Percentiles rank a stretch among this genome's conserved stretches.
Evolutionary conservation across 176 grass and related monocot species (phyloP).

Genomic region (Tillandsia fasciculata): DNA sequence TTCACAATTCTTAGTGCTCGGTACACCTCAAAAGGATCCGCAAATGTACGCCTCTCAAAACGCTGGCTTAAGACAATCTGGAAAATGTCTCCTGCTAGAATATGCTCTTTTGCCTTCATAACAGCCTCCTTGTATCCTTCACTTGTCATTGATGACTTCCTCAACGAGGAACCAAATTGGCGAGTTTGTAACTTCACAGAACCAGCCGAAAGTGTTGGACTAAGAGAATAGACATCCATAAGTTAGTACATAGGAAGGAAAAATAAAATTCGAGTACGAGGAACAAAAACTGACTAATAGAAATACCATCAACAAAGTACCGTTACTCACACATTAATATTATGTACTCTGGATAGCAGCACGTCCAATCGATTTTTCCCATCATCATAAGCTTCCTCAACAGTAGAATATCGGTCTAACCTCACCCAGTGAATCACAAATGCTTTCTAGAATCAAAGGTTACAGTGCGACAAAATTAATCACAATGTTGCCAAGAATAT

Average conservation of each 20-base stretch:
- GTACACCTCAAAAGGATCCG: slow-evolving; percentile 74
- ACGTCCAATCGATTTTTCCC: slow-evolving; percentile 41
- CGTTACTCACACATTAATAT: slow-evolving; percentile 61
- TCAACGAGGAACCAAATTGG: slow-evolving; percentile 54
- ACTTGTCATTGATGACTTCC: slow-evolving; percentile 73
- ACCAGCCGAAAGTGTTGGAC: slow-evolving; percentile 55
- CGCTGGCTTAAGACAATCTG: slow-evolving; percentile 84
- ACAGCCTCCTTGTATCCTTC: slow-evolving; percentile 84
- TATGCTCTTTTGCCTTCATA: slow-evolving; percentile 77
- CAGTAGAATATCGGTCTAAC: slow-evolving; percentile 53
- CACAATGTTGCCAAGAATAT: not conserved
- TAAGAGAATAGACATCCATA: slow-evolving; percentile 27
- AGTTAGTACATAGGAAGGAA: slow-evolving; percentile 7
- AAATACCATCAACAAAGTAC: not conserved
- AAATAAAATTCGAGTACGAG: slow-evolving; percentile 2
- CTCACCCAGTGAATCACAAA: slow-evolving; percentile 83
- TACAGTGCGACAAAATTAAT: not conserved
- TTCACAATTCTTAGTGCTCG: slow-evolving; percentile 69
- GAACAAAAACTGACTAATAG: not conserved
- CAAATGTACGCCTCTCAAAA: slow-evolving; percentile 77
- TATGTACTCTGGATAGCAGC: slow-evolving; percentile 67
- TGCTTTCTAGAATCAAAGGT: slow-evolving; percentile 37
- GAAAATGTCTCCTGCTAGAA: slow-evolving; percentile 74
- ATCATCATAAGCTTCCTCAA: slow-evolving; percentile 59
- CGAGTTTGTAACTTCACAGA: slow-evolving; percentile 63